Evolutionary conservation across 768 basidiomycete genomes (phyloP), one percentile per base, ranked within the genome.

Genomic region (Crassisporium funariophilum): DNA sequence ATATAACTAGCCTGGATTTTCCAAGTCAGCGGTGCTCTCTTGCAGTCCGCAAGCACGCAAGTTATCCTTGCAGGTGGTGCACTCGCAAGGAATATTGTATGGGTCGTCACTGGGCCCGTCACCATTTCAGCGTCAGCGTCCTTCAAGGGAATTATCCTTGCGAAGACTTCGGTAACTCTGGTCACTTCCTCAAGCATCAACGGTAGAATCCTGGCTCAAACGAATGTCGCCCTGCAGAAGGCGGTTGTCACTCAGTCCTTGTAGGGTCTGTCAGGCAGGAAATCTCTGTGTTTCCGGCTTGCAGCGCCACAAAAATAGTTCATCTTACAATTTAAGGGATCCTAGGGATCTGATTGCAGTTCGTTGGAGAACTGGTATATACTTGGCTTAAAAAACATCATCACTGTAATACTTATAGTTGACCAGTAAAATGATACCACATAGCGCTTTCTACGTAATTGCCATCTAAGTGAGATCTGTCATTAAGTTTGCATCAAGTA

Each of bases 141-240:
- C 27, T 37, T 56, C 41, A 43, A 58, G 21, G 59, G 59, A 9
- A 50, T 58, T 23, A 5, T 60, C 10, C 54, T 60, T 33, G 49
- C 40, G 15, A 40, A 40, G 9, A 54, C 57, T 5, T 27, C 39
- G 3, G 45, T 54, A 22, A 51, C 53, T 3, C 24, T 56, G 15
- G n/a, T 45, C 17, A 59, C 60, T 5, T 51, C 53, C 2, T 29
- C 53, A 5, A 45, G 53, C 7, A 27, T 53, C 16, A 57, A 56
- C 21, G 54, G 60, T 16, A 54, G 60, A 17, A 47, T 61, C 9
- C 49, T 59, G 21, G 35, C 53, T 10, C 55, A 57, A 39, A 61
- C 60, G n/a, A 29, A 20, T 8, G 56, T 55, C 37, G 44, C 53
- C 2, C 42, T 61, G 22, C 58, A 59, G 38, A 29, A 29, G 27